Conservation (phyloP, 345 rosid species). For the Turritis glabra region DNA sequence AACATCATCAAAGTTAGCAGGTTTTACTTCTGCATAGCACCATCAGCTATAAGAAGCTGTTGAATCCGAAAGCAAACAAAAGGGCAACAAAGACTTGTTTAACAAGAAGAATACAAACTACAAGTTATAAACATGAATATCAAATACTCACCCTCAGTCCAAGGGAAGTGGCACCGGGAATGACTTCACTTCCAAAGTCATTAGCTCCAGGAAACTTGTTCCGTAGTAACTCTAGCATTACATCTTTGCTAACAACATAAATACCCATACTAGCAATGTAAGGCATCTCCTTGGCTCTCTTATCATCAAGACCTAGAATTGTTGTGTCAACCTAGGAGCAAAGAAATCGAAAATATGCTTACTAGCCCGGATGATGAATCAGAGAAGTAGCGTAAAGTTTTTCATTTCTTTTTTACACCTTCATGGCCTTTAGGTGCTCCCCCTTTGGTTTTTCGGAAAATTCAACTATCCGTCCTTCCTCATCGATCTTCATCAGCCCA, state of each 20-base stretch:
- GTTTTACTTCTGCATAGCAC: conserved; percentile 1
- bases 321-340: conserved; percentile 82
- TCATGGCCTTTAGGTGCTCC: conserved; percentile 90
- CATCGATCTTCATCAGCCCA: conserved; percentile 96
- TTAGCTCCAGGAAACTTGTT: conserved; percentile 96
- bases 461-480: conserved; percentile 93
- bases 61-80: background rate
- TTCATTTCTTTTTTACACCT: conserved; percentile 35
- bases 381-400: background rate
- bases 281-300: conserved; percentile 94
- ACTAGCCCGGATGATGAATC: background rate
- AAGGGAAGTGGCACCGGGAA: conserved; percentile 92
- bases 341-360: background rate
- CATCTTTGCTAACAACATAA: conserved; percentile 89
- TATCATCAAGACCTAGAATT: conserved; percentile 87
- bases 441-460: conserved; percentile 95
- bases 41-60: conserved; percentile 10
- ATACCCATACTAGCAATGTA: conserved; percentile 99
- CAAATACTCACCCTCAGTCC: conserved; percentile 69
- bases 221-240: conserved; percentile 74
- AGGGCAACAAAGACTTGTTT: background rate
- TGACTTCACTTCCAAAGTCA: conserved; percentile 97
- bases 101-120: background rate
- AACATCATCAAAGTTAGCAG: background rate
- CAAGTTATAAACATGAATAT: background rate